Evolutionary conservation across 2,329 filamentous ascomycete species (phyloP), one percentile per base, ranked within the genome.

Genomic region (Stemphylium beticola): DNA sequence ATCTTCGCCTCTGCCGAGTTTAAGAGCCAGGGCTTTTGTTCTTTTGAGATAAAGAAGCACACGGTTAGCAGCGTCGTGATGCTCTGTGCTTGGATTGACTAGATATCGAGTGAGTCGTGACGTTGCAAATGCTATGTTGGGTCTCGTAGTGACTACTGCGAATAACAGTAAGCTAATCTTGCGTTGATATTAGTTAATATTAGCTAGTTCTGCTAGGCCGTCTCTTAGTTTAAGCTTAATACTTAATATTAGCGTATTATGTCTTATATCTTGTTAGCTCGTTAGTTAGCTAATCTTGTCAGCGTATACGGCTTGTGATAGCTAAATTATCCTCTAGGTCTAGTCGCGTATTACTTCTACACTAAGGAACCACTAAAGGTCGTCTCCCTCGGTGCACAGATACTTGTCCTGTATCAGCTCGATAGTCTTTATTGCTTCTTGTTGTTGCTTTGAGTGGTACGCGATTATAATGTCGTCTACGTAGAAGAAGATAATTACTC

Each of bases 291-390:
- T 43, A 12, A 43, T 43, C 26, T 43, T 43, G 3, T 43, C 7
- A 8, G n/a, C n/a, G n/a, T n/a, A n/a, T n/a, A n/a, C n/a, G n/a
- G n/a, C n/a, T n/a, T n/a, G n/a, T n/a, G n/a, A n/a, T n/a, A n/a
- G n/a, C n/a, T 32, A 32, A 32, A 32, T 12, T 32, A 32, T 32
- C 29, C 29, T 32, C 29, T 32, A 32, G 12, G 29, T 32, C 29
- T 32, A 32, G 29, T 32, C 29, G 3, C 10, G n/a, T 32, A 43
- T 6, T n/a, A 55, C 29, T 15, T 55, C 32, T 1, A 53, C 18
- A 9, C 49, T 18, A 26, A 61, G 49, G 18, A 61, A 61, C 58
- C 20, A 58, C 32, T 55, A 11, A 14, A 61, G 45, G n/a, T 55
- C 24, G 2, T 53, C 11, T 32, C 45, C 33, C 15, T 38, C 14